Conservation (phyloP, 148 eudicot species). For the Fagopyrum homotropicum region DNA sequence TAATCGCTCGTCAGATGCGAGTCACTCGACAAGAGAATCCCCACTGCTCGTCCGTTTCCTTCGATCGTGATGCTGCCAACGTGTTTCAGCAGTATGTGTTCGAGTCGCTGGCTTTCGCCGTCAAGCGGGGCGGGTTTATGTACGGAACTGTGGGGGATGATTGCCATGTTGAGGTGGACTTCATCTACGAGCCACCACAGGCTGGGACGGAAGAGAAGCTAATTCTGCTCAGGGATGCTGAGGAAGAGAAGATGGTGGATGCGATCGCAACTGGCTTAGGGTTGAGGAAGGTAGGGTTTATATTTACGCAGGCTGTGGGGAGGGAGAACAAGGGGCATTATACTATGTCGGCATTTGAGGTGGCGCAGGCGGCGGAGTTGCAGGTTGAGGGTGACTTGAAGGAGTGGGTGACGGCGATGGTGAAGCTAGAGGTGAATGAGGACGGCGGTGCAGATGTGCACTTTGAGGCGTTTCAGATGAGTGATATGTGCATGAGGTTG, state of each 20-base stretch:
- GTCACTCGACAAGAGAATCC: conserved; percentile 66
- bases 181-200: conserved; percentile 93
- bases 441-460: conserved; percentile 85
- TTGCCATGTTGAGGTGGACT: conserved; percentile 82
- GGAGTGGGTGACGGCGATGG: conserved; percentile 96
- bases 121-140: conserved; percentile 86
- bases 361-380: conserved; percentile 76
- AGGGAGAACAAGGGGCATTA: conserved; percentile 62
- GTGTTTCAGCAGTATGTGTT: conserved; percentile 80
- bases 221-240: conserved; percentile 53
- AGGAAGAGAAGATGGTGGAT: conserved; percentile 78
- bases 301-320: conserved; percentile 75
- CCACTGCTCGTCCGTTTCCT: conserved; percentile 67
- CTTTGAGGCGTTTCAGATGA: conserved; percentile 98
- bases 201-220: conserved; percentile 63
- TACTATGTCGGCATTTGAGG: conserved; percentile 71
- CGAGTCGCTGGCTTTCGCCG: conserved; percentile 61
- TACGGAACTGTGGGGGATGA: conserved; percentile 68
- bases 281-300: conserved; percentile 88
- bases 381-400: conserved; percentile 76
- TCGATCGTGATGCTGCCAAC: conserved; percentile 84
- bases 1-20: conserved; percentile 85
- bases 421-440: conserved; percentile 85
- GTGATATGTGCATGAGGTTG: conserved; percentile 89
- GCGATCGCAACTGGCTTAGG: conserved; percentile 79